A percentile compares a stretch with the other conserved stretches of the same genome.
These are phyloP conservation scores for Yamadazyma sp. DNA, from an alignment of 1,139 yeast species.

Conservation along the genomic window DNA sequence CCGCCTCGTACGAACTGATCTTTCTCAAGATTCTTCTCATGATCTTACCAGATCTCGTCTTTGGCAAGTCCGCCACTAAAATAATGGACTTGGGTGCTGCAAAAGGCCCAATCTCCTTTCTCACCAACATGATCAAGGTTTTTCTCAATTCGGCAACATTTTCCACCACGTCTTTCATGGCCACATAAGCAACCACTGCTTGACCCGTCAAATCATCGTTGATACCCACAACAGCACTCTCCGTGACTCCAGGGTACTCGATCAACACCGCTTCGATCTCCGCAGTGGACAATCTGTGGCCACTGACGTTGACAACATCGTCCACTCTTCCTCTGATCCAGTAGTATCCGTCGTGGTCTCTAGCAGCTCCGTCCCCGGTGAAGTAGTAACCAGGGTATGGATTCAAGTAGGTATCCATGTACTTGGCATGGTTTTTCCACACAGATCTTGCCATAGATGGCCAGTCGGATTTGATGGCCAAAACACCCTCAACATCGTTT, in stretches of 20 bases:
- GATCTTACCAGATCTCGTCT: constrained; percentile 97
- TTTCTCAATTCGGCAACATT: constrained; percentile 66
- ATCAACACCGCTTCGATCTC: constrained; percentile 88
- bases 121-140: constrained; percentile 80
- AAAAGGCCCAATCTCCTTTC: constrained; percentile 95
- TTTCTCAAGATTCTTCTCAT: constrained; percentile 98
- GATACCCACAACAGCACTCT: constrained; percentile 94
- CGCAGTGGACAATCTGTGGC: constrained; percentile 78
- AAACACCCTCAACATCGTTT: constrained; percentile 70
- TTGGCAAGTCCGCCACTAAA: constrained; percentile 88
- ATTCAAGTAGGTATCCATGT: constrained; percentile 67
- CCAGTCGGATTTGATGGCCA: constrained; percentile 72
- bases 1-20: constrained; percentile 85
- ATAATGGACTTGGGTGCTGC: constrained; percentile 95
- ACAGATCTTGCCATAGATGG: constrained; percentile 79
- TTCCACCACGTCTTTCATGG: constrained; percentile 66
- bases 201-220: constrained; percentile 96
- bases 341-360: constrained; percentile 73
- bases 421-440: constrained; percentile 67
- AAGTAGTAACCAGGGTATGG: constrained; percentile 72
- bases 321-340: constrained; percentile 85
- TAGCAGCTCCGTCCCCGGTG: constrained; percentile 82
- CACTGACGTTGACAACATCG: constrained; percentile 80
- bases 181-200: constrained; percentile 92
- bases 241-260: constrained; percentile 79